Evolutionary conservation across 1,284 basidiomycete genomes (phyloP).

Genomic region (Taiwanofungus camphoratus): DNA sequence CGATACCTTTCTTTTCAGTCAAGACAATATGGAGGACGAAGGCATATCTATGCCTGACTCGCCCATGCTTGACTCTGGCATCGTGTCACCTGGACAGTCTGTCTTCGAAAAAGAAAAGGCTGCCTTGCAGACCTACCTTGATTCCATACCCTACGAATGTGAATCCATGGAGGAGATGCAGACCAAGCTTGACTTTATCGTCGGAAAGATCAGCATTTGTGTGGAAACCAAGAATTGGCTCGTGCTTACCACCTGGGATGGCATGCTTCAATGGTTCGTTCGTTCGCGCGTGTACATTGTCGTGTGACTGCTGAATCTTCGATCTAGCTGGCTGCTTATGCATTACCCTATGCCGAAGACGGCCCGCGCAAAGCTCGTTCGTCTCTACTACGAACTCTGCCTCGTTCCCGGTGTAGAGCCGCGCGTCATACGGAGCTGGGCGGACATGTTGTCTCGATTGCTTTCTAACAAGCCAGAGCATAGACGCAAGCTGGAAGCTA

Average conservation of each 20-base stretch:
- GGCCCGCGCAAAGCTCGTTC: constrained; percentile 73
- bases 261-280: constrained; percentile 66
- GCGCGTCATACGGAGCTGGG: constrained; percentile 64
- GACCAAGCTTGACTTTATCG: constrained; percentile 64
- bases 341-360: constrained; percentile 74
- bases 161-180: constrained; percentile 79
- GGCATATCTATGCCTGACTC: constrained; percentile 43
- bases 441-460: constrained; percentile 67
- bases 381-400: constrained; percentile 77
- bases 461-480: constrained; percentile 58
- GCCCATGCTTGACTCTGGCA: constrained; percentile 28
- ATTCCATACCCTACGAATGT: constrained; percentile 72
- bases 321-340: constrained; percentile 74
- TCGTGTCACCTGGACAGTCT: constrained; percentile 26
- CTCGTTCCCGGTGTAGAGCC: constrained; percentile 73
- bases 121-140: constrained; percentile 56
- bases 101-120: constrained; percentile 48
- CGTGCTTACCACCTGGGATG: constrained; percentile 65
- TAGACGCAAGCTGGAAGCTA: constrained; percentile 59
- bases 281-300: constrained; percentile 13
- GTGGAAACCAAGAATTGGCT: constrained; percentile 76
- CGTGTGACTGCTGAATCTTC: constrained; percentile 5
- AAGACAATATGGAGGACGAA: constrained; percentile 43
- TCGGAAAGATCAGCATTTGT: constrained; percentile 68
- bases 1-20: constrained; percentile 1